Evolutionary conservation across 1,284 basidiomycete species (phyloP).

Genomic region (Coniferiporia weirii): DNA sequence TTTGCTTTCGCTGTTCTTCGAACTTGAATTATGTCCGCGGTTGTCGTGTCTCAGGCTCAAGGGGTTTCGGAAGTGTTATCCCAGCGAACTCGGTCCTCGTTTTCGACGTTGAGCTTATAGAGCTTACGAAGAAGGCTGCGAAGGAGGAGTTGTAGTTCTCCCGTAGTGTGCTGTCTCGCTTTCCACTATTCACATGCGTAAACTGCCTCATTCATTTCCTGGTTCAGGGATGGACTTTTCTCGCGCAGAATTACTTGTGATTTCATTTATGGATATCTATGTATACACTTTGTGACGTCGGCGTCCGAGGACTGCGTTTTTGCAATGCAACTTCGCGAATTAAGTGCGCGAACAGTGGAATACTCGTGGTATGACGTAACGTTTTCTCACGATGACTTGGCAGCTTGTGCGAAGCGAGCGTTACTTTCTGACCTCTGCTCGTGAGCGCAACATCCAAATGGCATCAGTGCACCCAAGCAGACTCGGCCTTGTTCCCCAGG

Average conservation of each 20-base stretch:
- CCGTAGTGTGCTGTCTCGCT: neutral
- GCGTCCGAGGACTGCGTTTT: no score
- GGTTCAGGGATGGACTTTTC: neutral
- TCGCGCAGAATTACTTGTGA: neutral
- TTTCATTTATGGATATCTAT: no score
- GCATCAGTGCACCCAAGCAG: slow-evolving; percentile 62
- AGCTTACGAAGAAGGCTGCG: slow-evolving; percentile 36
- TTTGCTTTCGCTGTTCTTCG: neutral
- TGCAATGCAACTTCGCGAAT: no score
- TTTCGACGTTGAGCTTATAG: slow-evolving; percentile 83
- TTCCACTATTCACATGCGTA: neutral
- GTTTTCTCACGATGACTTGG: neutral
- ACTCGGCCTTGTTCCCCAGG: slow-evolving; percentile 49
- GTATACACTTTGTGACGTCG: no score
- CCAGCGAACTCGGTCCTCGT: slow-evolving; percentile 81
- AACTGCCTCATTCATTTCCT: neutral
- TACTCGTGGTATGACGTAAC: neutral
- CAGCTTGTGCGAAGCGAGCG: no score
- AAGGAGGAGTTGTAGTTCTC: slow-evolving; percentile 28
- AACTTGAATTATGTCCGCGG: neutral
- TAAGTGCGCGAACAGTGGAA: no score
- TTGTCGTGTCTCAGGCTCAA: slow-evolving; percentile 46
- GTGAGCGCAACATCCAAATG: slow-evolving; percentile 32
- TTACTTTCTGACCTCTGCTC: neutral
- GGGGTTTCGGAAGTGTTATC: slow-evolving; percentile 75